Evolutionary conservation across 208 protist species (phyloP), one percentile per base, ranked within the genome.

Genomic region (Leishmania tarentolae): DNA sequence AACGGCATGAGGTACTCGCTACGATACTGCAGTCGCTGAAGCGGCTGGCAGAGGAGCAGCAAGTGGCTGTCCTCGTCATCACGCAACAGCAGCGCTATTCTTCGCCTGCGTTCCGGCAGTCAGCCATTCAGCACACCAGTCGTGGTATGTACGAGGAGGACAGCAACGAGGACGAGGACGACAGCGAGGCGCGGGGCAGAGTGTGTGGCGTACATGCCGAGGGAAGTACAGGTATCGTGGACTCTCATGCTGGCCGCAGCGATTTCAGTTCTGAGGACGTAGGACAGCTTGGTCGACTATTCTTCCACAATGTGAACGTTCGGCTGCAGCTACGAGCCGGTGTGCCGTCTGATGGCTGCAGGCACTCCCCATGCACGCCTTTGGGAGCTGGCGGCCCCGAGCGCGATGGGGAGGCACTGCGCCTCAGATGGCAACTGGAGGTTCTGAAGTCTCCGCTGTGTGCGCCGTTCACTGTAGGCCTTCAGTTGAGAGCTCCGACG

Each of bases 261-360:
- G 42, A 68, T 17, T 35, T 40, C 63, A 68, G 66, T n/a, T 35
- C 40, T 9, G 66, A 71, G 40, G 53, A 76, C 35, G 52, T 75
- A 0, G 83, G 82, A 0, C 86, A 87, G 70, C 83, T 97, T 35
- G 91, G 94, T 0, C 88, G 90, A 3, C 61, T 90, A 28, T 90
- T 95, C 78, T 84, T 86, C 31, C 92, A 96, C 84, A 84, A 84
- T 56, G 90, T 96, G 40, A 94, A 95, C 80, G 79, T 93, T 11
- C 94, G 94, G 4, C 80, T 97, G 59, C 83, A 76, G 7, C 70
- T 92, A 21, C 81, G 76, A 46, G 35, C 63, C 28, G 57, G 78
- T 79, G 66, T 56, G 42, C 52, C 75, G 47, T 57, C 21, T 53
- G 44, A 13, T 28, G 35, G 8, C n/a, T 28, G 53, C 5, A 7